A percentile compares a stretch with the other conserved stretches of the same genome.
Conservation (phyloP, 441 rosid species). For the Hura crepitans region DNA sequence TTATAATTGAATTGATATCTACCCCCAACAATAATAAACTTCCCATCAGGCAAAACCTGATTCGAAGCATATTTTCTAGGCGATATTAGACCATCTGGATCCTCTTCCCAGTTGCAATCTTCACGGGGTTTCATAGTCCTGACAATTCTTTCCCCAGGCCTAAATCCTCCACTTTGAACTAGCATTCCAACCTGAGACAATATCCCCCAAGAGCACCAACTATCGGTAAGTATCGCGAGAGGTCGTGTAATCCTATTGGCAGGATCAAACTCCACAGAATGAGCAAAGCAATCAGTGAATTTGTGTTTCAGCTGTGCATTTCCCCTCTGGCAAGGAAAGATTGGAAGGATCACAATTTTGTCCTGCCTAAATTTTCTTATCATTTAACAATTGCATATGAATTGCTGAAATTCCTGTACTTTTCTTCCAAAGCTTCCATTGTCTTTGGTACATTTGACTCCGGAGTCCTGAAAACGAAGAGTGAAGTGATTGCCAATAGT, state of each 20-base stretch:
- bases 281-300: constrained; percentile 54
- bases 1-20: constrained; percentile 52
- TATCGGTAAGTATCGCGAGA: constrained; percentile 55
- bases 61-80: constrained; percentile 52
- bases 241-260: constrained; percentile 48
- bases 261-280: constrained; percentile 58
- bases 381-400: constrained; percentile 81
- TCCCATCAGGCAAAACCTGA: constrained; percentile 50
- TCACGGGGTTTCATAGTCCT: constrained; percentile 35
- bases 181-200: constrained; percentile 41
- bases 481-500: constrained; percentile 17
- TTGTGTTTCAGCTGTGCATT: constrained; percentile 25
- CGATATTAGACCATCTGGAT: constrained; percentile 21
- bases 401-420: constrained; percentile 77
- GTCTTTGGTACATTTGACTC: constrained; percentile 25
- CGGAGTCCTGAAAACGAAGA: constrained; percentile 13
- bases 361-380: constrained; percentile 64
- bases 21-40: constrained; percentile 63
- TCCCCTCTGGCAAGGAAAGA: constrained; percentile 37
- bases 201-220: constrained; percentile 83
- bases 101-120: constrained; percentile 44
- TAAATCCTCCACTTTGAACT: constrained; percentile 42
- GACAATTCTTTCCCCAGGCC: constrained; percentile 36
- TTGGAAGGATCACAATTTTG: constrained; percentile 40
- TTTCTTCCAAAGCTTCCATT: constrained; percentile 35